Evolutionary conservation across 2,329 filamentous ascomycete genomes (phyloP).

Genomic region (Aspergillus transmontanensis): DNA sequence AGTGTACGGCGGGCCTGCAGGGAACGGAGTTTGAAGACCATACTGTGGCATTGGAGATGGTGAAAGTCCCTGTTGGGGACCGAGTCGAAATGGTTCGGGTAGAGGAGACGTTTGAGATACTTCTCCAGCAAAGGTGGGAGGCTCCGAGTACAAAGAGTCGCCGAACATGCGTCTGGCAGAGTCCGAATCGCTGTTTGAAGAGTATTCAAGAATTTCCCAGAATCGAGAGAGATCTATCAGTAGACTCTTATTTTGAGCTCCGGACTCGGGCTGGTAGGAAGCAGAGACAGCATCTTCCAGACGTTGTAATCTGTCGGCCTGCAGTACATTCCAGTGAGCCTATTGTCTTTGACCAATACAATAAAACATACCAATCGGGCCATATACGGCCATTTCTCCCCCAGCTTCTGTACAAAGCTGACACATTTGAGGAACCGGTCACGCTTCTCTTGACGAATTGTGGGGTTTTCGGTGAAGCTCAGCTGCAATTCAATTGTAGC

Average conservation of each 20-base stretch:
- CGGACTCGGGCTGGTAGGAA: slow-evolving; percentile 43
- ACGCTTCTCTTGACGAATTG: slow-evolving; percentile 45
- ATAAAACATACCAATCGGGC: slow-evolving; percentile 40
- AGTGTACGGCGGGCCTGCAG: slow-evolving; percentile 19
- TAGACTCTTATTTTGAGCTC: slow-evolving; percentile 39
- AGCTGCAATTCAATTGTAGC: slow-evolving; percentile 59
- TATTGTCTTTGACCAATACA: not conserved
- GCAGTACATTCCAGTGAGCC: slow-evolving; percentile 1
- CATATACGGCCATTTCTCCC: slow-evolving; percentile 50
- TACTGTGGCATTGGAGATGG: slow-evolving; percentile 24
- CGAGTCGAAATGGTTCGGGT: slow-evolving; percentile 47
- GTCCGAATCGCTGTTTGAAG: slow-evolving; percentile 43
- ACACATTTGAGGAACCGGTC: slow-evolving; percentile 50
- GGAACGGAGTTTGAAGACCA: slow-evolving; percentile 18
- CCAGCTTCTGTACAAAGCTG: slow-evolving; percentile 46
- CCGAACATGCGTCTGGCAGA: slow-evolving; percentile 46
- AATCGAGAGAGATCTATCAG: slow-evolving; percentile 52
- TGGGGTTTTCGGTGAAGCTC: slow-evolving; percentile 50
- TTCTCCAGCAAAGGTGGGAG: slow-evolving; percentile 33
- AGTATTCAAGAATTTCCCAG: slow-evolving; percentile 54
- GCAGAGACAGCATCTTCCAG: slow-evolving; percentile 49
- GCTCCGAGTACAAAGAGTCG: slow-evolving; percentile 38
- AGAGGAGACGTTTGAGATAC: slow-evolving; percentile 48
- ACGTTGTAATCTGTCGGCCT: slow-evolving; percentile 48
- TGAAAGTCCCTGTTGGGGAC: slow-evolving; percentile 21